Evolutionary conservation across 2,329 filamentous ascomycete species (phyloP), one percentile per base, ranked within the genome.

Genomic region (Leptographium procerum): DNA sequence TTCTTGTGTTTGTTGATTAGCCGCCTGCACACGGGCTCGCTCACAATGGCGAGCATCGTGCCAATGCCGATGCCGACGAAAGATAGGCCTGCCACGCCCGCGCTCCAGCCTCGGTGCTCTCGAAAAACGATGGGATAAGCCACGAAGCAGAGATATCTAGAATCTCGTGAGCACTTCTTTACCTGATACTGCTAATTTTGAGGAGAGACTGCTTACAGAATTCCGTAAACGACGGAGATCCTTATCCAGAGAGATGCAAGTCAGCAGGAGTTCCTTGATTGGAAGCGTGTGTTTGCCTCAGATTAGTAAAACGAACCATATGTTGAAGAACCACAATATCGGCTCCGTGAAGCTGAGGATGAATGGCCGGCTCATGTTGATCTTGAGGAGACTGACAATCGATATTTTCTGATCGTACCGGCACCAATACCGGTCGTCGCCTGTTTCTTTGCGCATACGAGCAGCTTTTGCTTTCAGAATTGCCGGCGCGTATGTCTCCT

Each of bases 91-190:
- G 85, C 83, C 40, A 87, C 71, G 1, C 88, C 85, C 0, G 86
- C 76, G 2, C 78, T 78, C 91, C 91, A 96, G 61, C 89, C 89
- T 22, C 91, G 86, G 59, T 80, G 69, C 47, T 86, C 76, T 13
- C 78, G 77, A 71, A 94, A 96, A 59, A 95, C 87, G 60, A 95
- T 87, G 0, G 91, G 91, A 69, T 95, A 95, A 14, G 89, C 89
- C 19, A 95, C 86, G 73, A 96, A 96, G 71, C 89, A 95, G 34
- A 96, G 83, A 67, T 91, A 90, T 1, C 61, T 62, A 89, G 73
- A 19, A 88, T 26, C 19, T 9, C 34, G 54, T 50, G 13, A 52
- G 48, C 5, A 26, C 22, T 10, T 31, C 26, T 5, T 52, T 4
- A 16, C n/a, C 16, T 28, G n/a, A n/a, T 33, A 22, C 22, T 16